Evolutionary conservation across 2,329 filamentous ascomycete species (phyloP).

Genomic region (Cyphellophora europaea): DNA sequence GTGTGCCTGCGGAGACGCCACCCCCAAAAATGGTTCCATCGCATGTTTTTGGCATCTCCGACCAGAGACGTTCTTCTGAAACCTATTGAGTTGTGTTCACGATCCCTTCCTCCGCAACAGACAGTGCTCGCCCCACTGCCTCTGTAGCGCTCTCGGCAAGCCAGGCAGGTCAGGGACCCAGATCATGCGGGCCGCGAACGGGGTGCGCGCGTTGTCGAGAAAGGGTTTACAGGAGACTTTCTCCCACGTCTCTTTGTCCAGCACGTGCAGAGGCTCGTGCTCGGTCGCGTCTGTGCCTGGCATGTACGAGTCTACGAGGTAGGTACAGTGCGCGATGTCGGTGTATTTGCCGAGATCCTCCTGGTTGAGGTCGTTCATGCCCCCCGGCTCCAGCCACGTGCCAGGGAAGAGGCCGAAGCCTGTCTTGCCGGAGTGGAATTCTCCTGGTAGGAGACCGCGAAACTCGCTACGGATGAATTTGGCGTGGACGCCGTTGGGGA

Average conservation of each 20-base stretch:
- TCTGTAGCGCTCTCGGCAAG: conserved; percentile 58
- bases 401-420: conserved; percentile 69
- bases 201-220: conserved; percentile 68
- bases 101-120: conserved; percentile 63
- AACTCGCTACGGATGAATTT: conserved; percentile 93
- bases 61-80: too few relatives aligned
- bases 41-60: too few relatives aligned
- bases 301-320: conserved; percentile 81
- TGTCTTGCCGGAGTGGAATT: conserved; percentile 66
- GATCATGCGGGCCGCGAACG: conserved; percentile 62
- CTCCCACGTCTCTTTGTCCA: conserved; percentile 69
- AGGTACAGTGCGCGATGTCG: conserved; percentile 63
- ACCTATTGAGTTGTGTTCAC: too few relatives aligned
- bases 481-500: conserved; percentile 71
- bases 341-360: conserved; percentile 81
- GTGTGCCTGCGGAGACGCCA: too few relatives aligned
- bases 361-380: conserved; percentile 86
- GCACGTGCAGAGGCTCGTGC: conserved; percentile 71
- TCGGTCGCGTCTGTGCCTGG: conserved; percentile 49
- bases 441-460: conserved; percentile 75
- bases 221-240: conserved; percentile 66
- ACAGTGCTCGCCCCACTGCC: conserved; percentile 85
- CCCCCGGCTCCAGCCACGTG: conserved; percentile 70
- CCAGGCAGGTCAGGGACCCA: conserved; percentile 69
- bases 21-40: too few relatives aligned